Evolutionary conservation across 257 asterid species (phyloP).

Genomic region (Gynochthodes officinalis): DNA sequence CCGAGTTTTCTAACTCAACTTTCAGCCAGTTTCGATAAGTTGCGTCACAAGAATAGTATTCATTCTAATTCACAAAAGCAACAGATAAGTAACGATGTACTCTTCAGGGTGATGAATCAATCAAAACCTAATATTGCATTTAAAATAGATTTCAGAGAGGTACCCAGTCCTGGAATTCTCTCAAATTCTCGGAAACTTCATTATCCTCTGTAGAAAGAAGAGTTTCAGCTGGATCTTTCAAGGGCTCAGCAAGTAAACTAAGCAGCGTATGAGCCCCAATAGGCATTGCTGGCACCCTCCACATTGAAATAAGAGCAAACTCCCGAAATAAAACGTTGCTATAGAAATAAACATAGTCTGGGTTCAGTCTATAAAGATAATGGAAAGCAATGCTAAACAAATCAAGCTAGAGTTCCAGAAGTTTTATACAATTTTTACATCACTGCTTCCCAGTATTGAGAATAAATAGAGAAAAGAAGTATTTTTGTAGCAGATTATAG

Average conservation of each 20-base stretch:
- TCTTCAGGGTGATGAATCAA: background rate
- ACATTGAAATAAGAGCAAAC: conserved; percentile 92
- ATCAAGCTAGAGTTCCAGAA: background rate
- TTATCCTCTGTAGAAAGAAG: conserved; percentile 52
- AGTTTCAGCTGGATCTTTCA: conserved; percentile 71
- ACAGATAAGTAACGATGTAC: background rate
- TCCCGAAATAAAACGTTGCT: conserved; percentile 96
- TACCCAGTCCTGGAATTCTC: conserved; percentile 99
- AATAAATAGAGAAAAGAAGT: conserved; percentile 3
- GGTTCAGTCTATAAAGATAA: conserved; percentile 12
- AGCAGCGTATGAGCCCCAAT: conserved; percentile 91
- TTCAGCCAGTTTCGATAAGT: conserved; percentile 91
- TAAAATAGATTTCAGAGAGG: conserved; percentile 19
- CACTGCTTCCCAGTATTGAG: background rate
- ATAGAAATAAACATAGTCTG: conserved; percentile 26
- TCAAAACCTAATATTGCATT: background rate
- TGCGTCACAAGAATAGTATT: conserved; percentile 93
- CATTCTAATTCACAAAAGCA: conserved; percentile 56
- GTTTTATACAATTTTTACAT: background rate
- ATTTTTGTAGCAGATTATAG: conserved; percentile 5
- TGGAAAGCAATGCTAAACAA: background rate
- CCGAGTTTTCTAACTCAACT: conserved; percentile 61
- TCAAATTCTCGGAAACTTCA: conserved; percentile 65
- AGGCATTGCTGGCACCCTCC: conserved; percentile 96
- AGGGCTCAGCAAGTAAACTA: conserved; percentile 94